Conservation (phyloP, 2,329 filamentous ascomycete genomes). For the Penicillium glabrum region DNA sequence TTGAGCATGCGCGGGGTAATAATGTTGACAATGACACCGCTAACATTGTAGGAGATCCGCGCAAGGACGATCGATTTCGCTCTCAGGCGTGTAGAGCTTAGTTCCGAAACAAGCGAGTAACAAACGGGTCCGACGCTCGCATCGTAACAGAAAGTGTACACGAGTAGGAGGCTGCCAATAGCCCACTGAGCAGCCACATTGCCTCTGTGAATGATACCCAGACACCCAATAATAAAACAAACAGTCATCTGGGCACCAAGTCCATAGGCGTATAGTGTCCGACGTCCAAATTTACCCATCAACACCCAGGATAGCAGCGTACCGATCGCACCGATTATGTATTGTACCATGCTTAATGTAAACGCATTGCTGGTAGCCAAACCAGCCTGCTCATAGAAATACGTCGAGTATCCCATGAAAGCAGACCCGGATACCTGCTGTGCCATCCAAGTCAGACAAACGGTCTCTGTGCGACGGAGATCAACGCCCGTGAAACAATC, state of each 20-base stretch:
- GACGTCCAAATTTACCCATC: conserved; percentile 41
- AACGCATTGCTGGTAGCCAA: conserved; percentile 7
- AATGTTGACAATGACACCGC: conserved; percentile 46
- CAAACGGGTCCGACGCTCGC: conserved; percentile 55
- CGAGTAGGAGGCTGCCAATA: conserved; percentile 48
- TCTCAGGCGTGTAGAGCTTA: conserved; percentile 54
- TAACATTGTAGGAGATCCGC: conserved; percentile 51
- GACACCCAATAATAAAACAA: conserved; percentile 28
- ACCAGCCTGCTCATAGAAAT: conserved; percentile 36
- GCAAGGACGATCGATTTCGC: conserved; percentile 56
- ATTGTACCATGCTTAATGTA: conserved; percentile 23
- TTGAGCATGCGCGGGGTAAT: conserved; percentile 32
- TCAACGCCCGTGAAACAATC: conserved; percentile 9
- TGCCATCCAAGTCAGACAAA: conserved; percentile 6
- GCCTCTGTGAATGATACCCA: conserved; percentile 23
- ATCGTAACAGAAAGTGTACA: conserved; percentile 50
- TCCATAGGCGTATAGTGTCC: conserved; percentile 38
- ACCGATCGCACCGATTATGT: conserved; percentile 57
- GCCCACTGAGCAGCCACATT: conserved; percentile 35
- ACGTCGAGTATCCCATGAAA: conserved; percentile 34
- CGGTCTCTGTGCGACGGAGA: conserved; percentile 6
- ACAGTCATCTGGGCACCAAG: conserved; percentile 26
- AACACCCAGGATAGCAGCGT: conserved; percentile 53
- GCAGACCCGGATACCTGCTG: conserved; percentile 33
- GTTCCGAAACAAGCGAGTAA: conserved; percentile 53